Evolutionary conservation across 2,329 filamentous ascomycete species (phyloP).

Genomic region (Stachybotrys elegans): DNA sequence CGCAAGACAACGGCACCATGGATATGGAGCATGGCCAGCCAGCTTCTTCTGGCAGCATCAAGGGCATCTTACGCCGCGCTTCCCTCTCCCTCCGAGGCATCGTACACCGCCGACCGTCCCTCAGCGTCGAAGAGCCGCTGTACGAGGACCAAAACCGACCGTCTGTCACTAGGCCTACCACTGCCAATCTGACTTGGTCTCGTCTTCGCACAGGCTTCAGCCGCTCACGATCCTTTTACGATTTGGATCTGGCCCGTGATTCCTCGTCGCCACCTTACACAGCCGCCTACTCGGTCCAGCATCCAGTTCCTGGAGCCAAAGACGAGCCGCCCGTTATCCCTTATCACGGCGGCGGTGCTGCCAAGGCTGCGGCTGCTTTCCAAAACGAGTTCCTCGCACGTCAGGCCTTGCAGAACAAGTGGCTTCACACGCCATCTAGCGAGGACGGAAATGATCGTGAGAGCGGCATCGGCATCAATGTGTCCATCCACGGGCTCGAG

Average conservation of each 20-base stretch:
- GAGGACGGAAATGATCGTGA: conserved; percentile 54
- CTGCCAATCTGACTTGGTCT: conserved; percentile 46
- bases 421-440: conserved; percentile 31
- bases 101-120: conserved; percentile 42
- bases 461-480: conserved; percentile 58
- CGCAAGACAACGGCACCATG: conserved; percentile 15
- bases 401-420: conserved; percentile 32
- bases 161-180: conserved; percentile 32
- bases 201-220: conserved; percentile 46
- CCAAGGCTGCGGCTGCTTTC: conserved; percentile 55
- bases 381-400: conserved; percentile 47
- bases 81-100: conserved; percentile 51
- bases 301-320: conserved; percentile 44
- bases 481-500: conserved; percentile 38
- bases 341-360: conserved; percentile 53
- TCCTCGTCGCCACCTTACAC: conserved; percentile 12
- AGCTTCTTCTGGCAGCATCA: conserved; percentile 32
- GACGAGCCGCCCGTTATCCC: conserved; percentile 57
- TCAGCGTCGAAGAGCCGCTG: conserved; percentile 25
- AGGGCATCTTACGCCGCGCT: conserved; percentile 49
- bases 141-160: conserved; percentile 19
- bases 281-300: conserved; percentile 21
- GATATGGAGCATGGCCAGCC: conserved; percentile 19
- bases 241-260: conserved; percentile 28
- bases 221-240: conserved; percentile 40